Conservation (phyloP, 768 basidiomycete genomes). For the Tubosaeta brunneosetosa region DNA sequence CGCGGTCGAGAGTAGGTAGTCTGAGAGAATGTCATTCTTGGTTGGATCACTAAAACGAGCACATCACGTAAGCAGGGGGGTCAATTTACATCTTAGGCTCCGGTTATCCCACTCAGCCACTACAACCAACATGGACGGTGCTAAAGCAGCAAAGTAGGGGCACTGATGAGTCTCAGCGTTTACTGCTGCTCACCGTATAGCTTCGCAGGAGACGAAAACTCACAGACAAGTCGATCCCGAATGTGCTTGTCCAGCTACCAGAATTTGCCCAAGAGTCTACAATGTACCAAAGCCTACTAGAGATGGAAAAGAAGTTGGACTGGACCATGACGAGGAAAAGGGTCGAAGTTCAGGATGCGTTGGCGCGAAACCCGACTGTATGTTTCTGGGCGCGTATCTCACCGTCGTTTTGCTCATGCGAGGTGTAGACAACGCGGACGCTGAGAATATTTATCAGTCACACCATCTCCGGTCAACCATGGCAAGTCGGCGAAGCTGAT, state of each 20-base stretch:
- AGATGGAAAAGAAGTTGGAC: constrained; percentile 88
- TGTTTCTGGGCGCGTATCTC: not conserved
- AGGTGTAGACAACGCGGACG: constrained; percentile 67
- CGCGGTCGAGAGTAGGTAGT: too few relatives aligned
- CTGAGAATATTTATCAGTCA: constrained; percentile 85
- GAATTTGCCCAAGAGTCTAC: constrained; percentile 76
- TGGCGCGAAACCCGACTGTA: constrained; percentile 65
- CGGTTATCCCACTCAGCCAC: too few relatives aligned
- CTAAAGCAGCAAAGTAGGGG: constrained; percentile 34
- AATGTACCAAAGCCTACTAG: constrained; percentile 82
- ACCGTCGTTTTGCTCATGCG: not conserved
- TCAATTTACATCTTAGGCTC: too few relatives aligned
- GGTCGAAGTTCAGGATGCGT: constrained; percentile 87
- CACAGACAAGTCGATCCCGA: constrained; percentile 74
- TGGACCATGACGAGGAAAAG: constrained; percentile 93
- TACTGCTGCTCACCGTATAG: not conserved
- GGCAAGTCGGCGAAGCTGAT: constrained; percentile 58
- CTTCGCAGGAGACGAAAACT: constrained; percentile 65
- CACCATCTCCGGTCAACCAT: constrained; percentile 77
- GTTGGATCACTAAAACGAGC: too few relatives aligned
- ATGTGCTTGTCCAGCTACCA: constrained; percentile 67
- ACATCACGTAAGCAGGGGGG: too few relatives aligned
- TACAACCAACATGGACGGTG: constrained; percentile 18
- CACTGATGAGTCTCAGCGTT: not conserved
- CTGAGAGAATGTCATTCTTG: too few relatives aligned